Evolutionary conservation across 2,329 filamentous ascomycete genomes (phyloP).

Genomic region (Didymella pomorum): DNA sequence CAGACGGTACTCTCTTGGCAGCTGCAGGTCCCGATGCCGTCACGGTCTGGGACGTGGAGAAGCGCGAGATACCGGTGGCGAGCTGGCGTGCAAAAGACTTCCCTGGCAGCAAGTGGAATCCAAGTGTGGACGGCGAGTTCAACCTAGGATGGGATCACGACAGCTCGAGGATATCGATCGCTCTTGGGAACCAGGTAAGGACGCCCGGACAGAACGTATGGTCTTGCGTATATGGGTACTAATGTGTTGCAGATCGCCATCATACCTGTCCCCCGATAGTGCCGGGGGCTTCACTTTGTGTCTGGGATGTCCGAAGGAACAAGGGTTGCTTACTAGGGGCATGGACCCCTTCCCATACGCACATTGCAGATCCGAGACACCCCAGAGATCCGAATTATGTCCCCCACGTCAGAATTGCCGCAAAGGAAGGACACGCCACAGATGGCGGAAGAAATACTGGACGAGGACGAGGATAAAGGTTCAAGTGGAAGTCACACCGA

Average conservation of each 20-base stretch:
- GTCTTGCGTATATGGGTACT: background rate
- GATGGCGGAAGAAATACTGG: background rate
- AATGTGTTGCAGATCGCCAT: background rate
- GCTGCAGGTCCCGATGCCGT: conserved; percentile 55
- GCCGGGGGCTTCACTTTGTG: background rate
- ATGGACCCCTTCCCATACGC: background rate
- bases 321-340: background rate
- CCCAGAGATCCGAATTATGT: background rate
- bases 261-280: background rate
- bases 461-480: background rate
- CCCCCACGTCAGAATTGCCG: background rate
- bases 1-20: conserved; percentile 54
- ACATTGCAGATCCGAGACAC: background rate
- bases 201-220: too few relatives aligned
- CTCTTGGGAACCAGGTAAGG: conserved; percentile 50
- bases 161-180: conserved; percentile 48
- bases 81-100: conserved; percentile 46
- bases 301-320: background rate
- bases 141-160: conserved; percentile 52
- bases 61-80: conserved; percentile 46
- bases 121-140: conserved; percentile 45
- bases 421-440: background rate
- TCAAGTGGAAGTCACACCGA: background rate
- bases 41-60: conserved; percentile 55
- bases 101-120: conserved; percentile 41